These are phyloP conservation scores for Pseudocercospora cruenta DNA, from an alignment of 2,329 filamentous ascomycete species.

Conservation along the genomic window DNA sequence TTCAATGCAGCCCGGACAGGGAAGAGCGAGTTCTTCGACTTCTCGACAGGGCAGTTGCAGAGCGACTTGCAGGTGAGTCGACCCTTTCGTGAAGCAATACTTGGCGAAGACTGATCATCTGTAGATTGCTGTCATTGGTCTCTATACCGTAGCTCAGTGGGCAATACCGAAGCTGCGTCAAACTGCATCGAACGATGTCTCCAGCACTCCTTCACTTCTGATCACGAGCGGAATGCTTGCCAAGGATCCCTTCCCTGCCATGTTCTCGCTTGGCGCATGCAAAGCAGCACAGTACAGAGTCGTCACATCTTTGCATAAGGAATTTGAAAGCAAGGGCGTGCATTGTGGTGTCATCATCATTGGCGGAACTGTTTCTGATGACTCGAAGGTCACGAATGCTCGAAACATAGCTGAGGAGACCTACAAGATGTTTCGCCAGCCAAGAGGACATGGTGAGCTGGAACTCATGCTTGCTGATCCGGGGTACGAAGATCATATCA, in stretches of 20 bases:
- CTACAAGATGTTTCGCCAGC: slow-evolving; percentile 46
- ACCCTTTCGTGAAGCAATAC: not conserved
- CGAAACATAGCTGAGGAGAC: slow-evolving; percentile 47
- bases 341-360: slow-evolving; percentile 51
- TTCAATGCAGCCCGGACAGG: slow-evolving; percentile 56
- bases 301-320: slow-evolving; percentile 47
- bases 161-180: slow-evolving; percentile 47
- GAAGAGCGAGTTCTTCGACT: slow-evolving; percentile 46
- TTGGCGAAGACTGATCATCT: not conserved
- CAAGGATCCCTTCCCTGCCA: slow-evolving; percentile 40
- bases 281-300: slow-evolving; percentile 57
- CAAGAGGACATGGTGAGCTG: slow-evolving; percentile 36
- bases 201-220: slow-evolving; percentile 48
- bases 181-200: slow-evolving; percentile 23
- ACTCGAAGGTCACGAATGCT: slow-evolving; percentile 46
- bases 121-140: slow-evolving; percentile 50
- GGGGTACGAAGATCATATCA: slow-evolving; percentile 9
- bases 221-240: slow-evolving; percentile 54
- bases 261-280: slow-evolving; percentile 51
- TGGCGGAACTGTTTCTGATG: slow-evolving; percentile 43
- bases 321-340: slow-evolving; percentile 44
- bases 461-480: slow-evolving; percentile 35
- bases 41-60: slow-evolving; percentile 49
- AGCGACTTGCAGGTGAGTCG: slow-evolving; percentile 51
- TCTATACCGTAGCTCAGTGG: slow-evolving; percentile 51